Conservation (phyloP, 352 stramenopile species). For the Thraustochytrium sp. region DNA sequence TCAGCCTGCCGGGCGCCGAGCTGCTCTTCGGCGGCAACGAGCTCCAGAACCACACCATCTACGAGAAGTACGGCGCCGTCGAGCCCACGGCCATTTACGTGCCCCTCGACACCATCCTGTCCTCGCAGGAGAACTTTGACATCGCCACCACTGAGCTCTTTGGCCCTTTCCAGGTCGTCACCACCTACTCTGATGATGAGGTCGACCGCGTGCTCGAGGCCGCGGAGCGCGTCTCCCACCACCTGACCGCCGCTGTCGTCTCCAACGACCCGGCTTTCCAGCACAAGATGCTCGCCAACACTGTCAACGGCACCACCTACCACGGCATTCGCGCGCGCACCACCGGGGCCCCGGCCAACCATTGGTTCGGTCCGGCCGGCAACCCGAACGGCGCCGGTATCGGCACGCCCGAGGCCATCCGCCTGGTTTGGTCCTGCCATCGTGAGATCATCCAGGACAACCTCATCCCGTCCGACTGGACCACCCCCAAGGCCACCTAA, state of each 20-base stretch:
- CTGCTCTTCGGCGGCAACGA: slow-evolving; percentile 90
- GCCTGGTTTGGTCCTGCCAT: slow-evolving; percentile 97
- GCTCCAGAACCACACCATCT: slow-evolving; percentile 85
- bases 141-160: slow-evolving; percentile 94
- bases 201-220: slow-evolving; percentile 80
- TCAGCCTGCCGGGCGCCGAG: slow-evolving; percentile 85
- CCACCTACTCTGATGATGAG: slow-evolving; percentile 79
- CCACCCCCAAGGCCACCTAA: slow-evolving; percentile 72
- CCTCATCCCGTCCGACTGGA: slow-evolving; percentile 64
- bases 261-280: slow-evolving; percentile 91
- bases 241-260: slow-evolving; percentile 95
- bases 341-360: slow-evolving; percentile 87
- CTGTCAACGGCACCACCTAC: slow-evolving; percentile 99
- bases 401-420: slow-evolving; percentile 94
- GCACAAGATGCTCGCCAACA: slow-evolving; percentile 84
- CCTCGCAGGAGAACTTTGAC: slow-evolving; percentile 82
- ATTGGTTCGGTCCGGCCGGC: slow-evolving; percentile 91
- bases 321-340: slow-evolving; percentile 87
- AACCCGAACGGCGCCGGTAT: slow-evolving; percentile 93
- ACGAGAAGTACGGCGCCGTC: slow-evolving; percentile 86
- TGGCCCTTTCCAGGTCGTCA: slow-evolving; percentile 95
- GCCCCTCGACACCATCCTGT: slow-evolving; percentile 88
- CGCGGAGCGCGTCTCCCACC: slow-evolving; percentile 89
- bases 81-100: slow-evolving; percentile 96
- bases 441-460: slow-evolving; percentile 91